Conservation (phyloP, 2,329 filamentous ascomycete genomes). For the Fusarium luffae region DNA sequence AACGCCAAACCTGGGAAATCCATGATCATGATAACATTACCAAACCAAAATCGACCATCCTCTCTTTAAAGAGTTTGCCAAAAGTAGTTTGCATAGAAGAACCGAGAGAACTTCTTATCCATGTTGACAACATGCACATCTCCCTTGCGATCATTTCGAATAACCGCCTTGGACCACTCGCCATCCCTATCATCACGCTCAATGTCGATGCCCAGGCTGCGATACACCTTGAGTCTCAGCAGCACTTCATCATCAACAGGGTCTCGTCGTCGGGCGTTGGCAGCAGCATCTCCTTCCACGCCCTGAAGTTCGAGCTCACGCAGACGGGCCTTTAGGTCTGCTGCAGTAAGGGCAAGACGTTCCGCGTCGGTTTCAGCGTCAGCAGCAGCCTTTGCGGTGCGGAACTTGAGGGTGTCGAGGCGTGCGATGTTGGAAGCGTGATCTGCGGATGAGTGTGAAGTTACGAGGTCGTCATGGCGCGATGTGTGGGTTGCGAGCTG, state of each 20-base stretch:
- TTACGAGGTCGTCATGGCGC: slow-evolving; percentile 80
- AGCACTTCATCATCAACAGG: slow-evolving; percentile 72
- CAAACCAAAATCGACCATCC: neutral
- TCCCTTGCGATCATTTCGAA: slow-evolving; percentile 85
- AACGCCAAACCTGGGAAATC: slow-evolving; percentile 19
- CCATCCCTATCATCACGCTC: slow-evolving; percentile 78
- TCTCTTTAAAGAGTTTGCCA: slow-evolving; percentile 81
- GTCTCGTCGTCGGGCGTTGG: slow-evolving; percentile 51
- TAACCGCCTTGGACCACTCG: slow-evolving; percentile 85
- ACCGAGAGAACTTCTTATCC: slow-evolving; percentile 89
- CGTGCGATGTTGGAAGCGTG: slow-evolving; percentile 87
- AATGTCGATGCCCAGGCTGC: slow-evolving; percentile 89
- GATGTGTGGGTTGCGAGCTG: slow-evolving; percentile 78
- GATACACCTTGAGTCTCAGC: slow-evolving; percentile 88
- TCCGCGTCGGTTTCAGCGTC: slow-evolving; percentile 97
- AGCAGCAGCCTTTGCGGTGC: slow-evolving; percentile 88
- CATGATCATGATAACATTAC: slow-evolving; percentile 20
- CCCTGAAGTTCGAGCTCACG: slow-evolving; percentile 89
- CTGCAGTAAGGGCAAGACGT: slow-evolving; percentile 81
- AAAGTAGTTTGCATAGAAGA: slow-evolving; percentile 96
- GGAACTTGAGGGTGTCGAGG: slow-evolving; percentile 93
- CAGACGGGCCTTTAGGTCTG: slow-evolving; percentile 77
- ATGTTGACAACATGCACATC: slow-evolving; percentile 96
- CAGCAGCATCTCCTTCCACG: slow-evolving; percentile 71
- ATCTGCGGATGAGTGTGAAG: slow-evolving; percentile 78